These are phyloP conservation scores for Lepidium didymum DNA, from an alignment of 345 rosid species.

Conservation along the genomic window DNA sequence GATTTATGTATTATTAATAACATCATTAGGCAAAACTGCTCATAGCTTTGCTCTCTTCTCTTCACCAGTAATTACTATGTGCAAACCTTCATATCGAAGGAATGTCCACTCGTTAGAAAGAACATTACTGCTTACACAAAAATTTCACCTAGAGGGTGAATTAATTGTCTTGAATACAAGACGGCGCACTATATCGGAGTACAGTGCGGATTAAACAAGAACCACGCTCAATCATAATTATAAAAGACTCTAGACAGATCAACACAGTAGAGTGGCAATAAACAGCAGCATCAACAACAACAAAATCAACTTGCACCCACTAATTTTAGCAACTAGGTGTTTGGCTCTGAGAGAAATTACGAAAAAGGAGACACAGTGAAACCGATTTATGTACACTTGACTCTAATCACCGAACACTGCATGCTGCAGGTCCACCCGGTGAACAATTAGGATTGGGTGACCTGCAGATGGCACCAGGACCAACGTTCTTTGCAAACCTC, in stretches of 20 bases:
- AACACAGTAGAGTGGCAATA: constrained; percentile 26
- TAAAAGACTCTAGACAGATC: constrained; percentile 21
- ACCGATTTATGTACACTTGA: constrained; percentile 30
- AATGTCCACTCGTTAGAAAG: neutral
- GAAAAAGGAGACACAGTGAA: constrained; percentile 35
- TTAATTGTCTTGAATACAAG: neutral
- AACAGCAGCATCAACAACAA: constrained; percentile 25
- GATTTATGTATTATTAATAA: neutral
- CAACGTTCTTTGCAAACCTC: constrained; percentile 61
- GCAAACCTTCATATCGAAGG: neutral
- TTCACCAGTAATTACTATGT: neutral
- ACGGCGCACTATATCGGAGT: neutral
- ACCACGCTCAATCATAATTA: constrained; percentile 12
- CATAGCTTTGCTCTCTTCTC: neutral
- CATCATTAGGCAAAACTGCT: neutral
- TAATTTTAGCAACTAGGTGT: constrained; percentile 33
- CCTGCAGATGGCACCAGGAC: constrained; percentile 72
- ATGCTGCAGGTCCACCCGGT: constrained; percentile 67
- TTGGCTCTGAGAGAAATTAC: constrained; percentile 22
- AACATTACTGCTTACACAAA: constrained; percentile 13
- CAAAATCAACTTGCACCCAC: constrained; percentile 31
- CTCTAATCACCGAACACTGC: constrained; percentile 70
- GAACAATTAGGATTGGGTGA: constrained; percentile 73
- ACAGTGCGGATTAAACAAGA: neutral
- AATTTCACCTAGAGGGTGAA: constrained; percentile 15